Evolutionary conservation across 768 basidiomycete species (phyloP).

Genomic region (Psilocybe sp.): DNA sequence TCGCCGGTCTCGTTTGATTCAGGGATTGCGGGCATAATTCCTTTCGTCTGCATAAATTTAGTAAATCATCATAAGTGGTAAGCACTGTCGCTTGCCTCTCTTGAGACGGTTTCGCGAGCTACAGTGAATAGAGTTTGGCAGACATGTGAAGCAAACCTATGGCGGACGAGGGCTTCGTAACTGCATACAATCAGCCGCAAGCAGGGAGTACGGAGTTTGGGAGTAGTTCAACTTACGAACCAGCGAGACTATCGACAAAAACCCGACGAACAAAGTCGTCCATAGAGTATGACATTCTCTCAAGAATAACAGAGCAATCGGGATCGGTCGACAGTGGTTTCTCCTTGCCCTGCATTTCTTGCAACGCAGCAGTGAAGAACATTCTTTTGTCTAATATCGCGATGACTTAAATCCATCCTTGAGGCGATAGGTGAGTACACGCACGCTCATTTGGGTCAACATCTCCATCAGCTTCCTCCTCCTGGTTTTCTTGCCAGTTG

Average conservation of each 20-base stretch:
- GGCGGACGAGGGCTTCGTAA: conserved; percentile 61
- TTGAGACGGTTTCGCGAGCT: conserved; percentile 55
- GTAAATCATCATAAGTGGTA: neutral
- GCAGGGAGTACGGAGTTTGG: neutral
- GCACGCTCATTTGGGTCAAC: conserved; percentile 71
- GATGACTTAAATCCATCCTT: neutral
- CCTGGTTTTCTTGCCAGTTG: conserved; percentile 75
- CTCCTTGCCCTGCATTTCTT: conserved; percentile 86
- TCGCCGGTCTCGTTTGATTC: conserved; percentile 58
- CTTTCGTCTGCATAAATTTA: conserved; percentile 39
- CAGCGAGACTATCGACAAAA: conserved; percentile 81
- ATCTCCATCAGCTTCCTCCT: conserved; percentile 37
- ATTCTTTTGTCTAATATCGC: conserved; percentile 58
- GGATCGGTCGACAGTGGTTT: conserved; percentile 89
- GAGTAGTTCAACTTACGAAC: conserved; percentile 63
- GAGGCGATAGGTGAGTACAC: conserved; percentile 14
- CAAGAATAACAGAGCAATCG: conserved; percentile 87
- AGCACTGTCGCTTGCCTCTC: conserved; percentile 50
- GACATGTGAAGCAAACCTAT: conserved; percentile 95
- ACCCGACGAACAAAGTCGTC: conserved; percentile 94
- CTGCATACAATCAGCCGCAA: conserved; percentile 29
- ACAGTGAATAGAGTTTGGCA: conserved; percentile 85
- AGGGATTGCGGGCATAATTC: conserved; percentile 48
- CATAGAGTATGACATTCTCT: conserved; percentile 90
- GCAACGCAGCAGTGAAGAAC: conserved; percentile 79